Base-by-base conservation (phyloP, 179 eudicot species). In the Dionaea muscipula region DNA sequence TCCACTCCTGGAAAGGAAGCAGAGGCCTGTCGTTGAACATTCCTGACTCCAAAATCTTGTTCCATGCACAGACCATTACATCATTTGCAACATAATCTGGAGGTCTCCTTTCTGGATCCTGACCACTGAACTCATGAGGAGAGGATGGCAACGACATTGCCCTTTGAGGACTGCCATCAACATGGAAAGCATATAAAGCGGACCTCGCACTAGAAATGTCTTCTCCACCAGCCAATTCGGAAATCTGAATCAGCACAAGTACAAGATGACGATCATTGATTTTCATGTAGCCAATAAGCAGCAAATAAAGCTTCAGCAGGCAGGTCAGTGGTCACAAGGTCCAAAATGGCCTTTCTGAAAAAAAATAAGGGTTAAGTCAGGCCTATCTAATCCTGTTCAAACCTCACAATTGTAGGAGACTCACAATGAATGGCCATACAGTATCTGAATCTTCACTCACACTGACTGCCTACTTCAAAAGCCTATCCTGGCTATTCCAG, bases 111-210 rank as follows among this genome's bases (percentile, higher is more conserved):
- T 68, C 85, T 56, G 75, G 65, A 67, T 69, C 59, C 44, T 61
- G 81, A 59, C 70, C 66, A 58, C 76, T 69, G 64, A 77, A 80
- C 63, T 76, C 79, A 71, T 84, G 84, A 59, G 99, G 99, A 26
- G 99, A 93, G 56, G 99, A 82, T 57, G 99, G 96, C 66, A 93
- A 72, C 16, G 99, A 88, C 62, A 85, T 68, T 57, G 96, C 96
- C 76, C 83, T 88, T 49, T 85, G 96, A 56, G 90, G 62, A 68
- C 61, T 68, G 57, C 80, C 81, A 52, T 80, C 86, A 65, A 78
- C 76, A 21, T 68, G 70, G 56, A 75, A 70, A 57, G 64, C 69
- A 69, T 78, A 71, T 37, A 77, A 49, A 60, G 75, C 43, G 61
- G 80, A 70, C 44, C 72, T 72, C 49, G 75, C 76, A 48, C 81